Evolutionary conservation across 129 eudicot genomes (phyloP).

Genomic region (Mikania micrantha): DNA sequence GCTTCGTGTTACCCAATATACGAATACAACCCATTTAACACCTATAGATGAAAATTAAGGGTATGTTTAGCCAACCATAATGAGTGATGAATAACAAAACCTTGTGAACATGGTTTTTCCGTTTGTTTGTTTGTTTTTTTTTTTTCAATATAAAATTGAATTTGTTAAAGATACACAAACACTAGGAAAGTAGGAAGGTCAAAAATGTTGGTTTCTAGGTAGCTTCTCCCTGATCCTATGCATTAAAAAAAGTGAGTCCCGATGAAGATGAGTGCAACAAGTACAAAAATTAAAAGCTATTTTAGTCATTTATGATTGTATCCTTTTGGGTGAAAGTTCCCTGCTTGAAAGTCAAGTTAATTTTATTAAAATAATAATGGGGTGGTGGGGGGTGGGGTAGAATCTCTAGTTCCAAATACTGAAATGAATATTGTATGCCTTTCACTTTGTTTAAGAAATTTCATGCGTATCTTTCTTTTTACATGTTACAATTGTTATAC

Average conservation of each 20-base stretch:
- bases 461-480: constrained; percentile 8
- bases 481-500: constrained; percentile 7
- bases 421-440: neutral
- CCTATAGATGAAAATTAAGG: no score
- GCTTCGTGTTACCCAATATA: no score
- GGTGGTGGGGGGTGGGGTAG: neutral
- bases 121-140: no score
- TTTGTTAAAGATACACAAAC: constrained; percentile 7
- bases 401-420: constrained; percentile 7
- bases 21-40: no score
- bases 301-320: constrained; percentile 12
- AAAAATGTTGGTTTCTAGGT: constrained; percentile 18
- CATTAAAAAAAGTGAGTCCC: neutral
- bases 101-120: neutral
- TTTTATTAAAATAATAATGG: constrained; percentile 4
- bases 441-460: constrained; percentile 2
- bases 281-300: neutral
- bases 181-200: neutral
- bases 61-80: no score
- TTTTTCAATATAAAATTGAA: neutral
- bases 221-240: neutral
- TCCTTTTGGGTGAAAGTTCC: constrained; percentile 9
- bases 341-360: constrained; percentile 13
- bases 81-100: no score
- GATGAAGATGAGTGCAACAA: neutral